A percentile compares a stretch with the other conserved stretches of the same genome.
Evolutionary conservation across 768 basidiomycete species (phyloP).

Genomic region (Mycena sanguinolenta): DNA sequence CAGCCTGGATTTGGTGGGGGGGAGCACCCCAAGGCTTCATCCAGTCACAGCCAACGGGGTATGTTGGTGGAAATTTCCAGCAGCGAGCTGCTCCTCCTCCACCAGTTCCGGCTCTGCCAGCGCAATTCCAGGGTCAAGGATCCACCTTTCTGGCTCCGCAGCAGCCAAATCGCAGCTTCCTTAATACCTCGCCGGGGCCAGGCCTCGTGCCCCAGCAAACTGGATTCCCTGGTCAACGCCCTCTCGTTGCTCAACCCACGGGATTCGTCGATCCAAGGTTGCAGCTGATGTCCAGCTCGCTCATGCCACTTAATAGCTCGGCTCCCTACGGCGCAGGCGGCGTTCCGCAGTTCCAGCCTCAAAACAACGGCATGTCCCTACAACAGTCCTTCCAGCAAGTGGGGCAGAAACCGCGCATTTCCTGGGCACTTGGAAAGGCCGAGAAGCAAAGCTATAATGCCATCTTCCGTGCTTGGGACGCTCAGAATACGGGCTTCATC

Average conservation of each 20-base stretch:
- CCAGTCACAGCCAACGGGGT: conserved; percentile 68
- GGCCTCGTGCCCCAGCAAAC: conserved; percentile 65
- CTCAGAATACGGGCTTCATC: no score
- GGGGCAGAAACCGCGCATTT: no score
- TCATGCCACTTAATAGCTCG: conserved; percentile 86
- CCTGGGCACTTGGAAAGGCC: no score
- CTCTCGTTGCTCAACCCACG: conserved; percentile 80
- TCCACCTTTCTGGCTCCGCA: conserved; percentile 58
- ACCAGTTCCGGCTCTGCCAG: conserved; percentile 73
- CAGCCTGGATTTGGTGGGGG: conserved; percentile 65
- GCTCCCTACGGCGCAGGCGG: no score
- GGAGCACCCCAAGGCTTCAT: conserved; percentile 53
- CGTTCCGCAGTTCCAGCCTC: conserved; percentile 56
- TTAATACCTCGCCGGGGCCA: conserved; percentile 67
- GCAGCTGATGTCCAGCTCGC: conserved; percentile 90
- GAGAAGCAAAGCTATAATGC: no score
- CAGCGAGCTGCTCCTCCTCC: conserved; percentile 58
- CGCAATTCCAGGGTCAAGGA: conserved; percentile 66
- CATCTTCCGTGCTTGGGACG: no score
- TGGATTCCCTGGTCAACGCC: conserved; percentile 62
- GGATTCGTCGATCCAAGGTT: conserved; percentile 88
- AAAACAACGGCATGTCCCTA: no score
- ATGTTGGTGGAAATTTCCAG: conserved; percentile 55
- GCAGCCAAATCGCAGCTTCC: no score
- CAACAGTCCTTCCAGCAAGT: no score